These are phyloP conservation scores for Mycena rebaudengoi DNA, from an alignment of 768 basidiomycete genomes.

Conservation along the genomic window DNA sequence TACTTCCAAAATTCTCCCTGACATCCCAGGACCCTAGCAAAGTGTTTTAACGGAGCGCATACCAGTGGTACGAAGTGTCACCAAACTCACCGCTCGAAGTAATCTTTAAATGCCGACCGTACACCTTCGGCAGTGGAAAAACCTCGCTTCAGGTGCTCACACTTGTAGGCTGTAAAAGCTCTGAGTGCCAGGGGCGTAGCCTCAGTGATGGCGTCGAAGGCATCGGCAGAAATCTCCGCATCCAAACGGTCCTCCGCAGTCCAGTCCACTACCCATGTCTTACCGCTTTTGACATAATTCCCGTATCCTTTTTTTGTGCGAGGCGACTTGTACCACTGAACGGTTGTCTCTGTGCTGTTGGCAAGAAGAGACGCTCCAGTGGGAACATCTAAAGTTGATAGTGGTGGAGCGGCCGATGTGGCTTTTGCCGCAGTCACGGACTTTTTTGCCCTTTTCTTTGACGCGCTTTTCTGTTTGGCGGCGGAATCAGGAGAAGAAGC, in stretches of 20 bases:
- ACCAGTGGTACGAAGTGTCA: not conserved
- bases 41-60: too few species aligned
- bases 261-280: slow-evolving; percentile 16
- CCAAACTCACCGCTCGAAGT: slow-evolving; percentile 24
- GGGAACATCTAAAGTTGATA: too few species aligned
- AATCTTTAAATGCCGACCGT: slow-evolving; percentile 26
- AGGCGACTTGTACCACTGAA: slow-evolving; percentile 29
- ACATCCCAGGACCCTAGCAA: slow-evolving; percentile 19
- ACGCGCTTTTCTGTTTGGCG: too few species aligned
- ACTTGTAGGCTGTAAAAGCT: slow-evolving; percentile 29
- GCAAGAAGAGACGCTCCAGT: slow-evolving; percentile 24
- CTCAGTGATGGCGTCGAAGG: slow-evolving; percentile 24
- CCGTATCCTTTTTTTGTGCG: slow-evolving; percentile 26
- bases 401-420: not conserved
- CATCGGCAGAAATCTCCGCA: not conserved
- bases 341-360: slow-evolving; percentile 25
- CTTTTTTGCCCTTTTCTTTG: too few species aligned
- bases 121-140: slow-evolving; percentile 26
- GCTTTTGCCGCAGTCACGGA: not conserved
- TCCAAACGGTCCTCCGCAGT: slow-evolving; percentile 1
- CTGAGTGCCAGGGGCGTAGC: slow-evolving; percentile 25
- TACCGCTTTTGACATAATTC: slow-evolving; percentile 31
- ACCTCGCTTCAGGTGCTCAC: slow-evolving; percentile 24
- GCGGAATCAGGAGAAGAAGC: too few species aligned
- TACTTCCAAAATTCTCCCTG: slow-evolving; percentile 28